Conservation (phyloP, 352 stramenopile genomes). For the Pythium plurisporium region DNA sequence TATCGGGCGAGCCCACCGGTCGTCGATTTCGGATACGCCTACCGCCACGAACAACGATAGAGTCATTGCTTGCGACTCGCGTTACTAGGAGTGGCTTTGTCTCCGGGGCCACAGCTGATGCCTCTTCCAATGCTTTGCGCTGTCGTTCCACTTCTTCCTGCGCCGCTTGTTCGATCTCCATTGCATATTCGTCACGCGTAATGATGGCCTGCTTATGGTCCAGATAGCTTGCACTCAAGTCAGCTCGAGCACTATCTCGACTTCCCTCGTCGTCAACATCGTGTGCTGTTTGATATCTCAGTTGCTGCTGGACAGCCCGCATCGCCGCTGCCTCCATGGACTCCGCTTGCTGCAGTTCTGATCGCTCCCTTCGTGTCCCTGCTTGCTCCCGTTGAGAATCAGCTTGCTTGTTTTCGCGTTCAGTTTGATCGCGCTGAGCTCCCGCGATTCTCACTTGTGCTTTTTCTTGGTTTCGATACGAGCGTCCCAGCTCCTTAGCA, state of each 20-base stretch:
- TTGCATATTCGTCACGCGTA: conserved; percentile 11
- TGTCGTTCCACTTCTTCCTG: conserved; percentile 21
- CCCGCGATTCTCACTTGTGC: neutral
- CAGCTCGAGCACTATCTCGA: neutral
- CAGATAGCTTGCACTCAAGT: conserved; percentile 2
- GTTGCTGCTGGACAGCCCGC: neutral
- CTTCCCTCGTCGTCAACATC: neutral
- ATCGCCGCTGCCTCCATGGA: neutral
- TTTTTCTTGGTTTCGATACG: neutral
- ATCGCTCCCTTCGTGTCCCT: neutral
- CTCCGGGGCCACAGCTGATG: neutral
- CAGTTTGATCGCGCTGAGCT: too few relatives aligned
- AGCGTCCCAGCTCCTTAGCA: neutral
- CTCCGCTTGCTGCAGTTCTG: neutral
- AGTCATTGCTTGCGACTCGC: neutral
- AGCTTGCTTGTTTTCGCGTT: neutral
- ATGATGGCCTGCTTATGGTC: conserved; percentile 6
- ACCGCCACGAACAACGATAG: neutral
- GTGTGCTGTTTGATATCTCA: neutral
- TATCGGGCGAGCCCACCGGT: neutral
- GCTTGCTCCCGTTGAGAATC: neutral
- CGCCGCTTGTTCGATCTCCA: conserved; percentile 16
- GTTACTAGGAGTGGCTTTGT: neutral
- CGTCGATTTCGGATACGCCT: conserved; percentile 1
- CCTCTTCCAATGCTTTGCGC: conserved; percentile 1